Percentiles rank a stretch among this genome's conserved stretches.
Conservation (phyloP, 2,329 filamentous ascomycete genomes). For the Colletotrichum sp. region DNA sequence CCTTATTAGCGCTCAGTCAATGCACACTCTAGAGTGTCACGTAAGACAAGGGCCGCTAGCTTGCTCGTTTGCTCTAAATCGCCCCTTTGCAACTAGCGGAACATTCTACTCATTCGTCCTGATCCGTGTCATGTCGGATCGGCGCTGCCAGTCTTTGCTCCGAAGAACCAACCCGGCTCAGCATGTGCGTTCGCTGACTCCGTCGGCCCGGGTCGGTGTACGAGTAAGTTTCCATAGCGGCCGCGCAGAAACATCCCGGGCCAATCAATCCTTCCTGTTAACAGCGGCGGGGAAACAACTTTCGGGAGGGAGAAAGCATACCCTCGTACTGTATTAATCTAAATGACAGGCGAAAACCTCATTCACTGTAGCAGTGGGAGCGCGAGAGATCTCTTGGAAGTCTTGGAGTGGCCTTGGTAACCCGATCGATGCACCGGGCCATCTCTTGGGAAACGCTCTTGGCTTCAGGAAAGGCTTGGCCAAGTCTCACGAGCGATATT, state of each 20-base stretch:
- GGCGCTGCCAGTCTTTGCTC: background rate
- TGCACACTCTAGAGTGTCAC: background rate
- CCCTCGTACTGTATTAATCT: background rate
- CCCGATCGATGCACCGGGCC: background rate
- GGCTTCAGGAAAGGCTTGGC: background rate
- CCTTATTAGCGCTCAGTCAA: background rate
- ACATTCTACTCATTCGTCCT: background rate
- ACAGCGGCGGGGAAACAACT: background rate
- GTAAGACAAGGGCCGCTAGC: background rate
- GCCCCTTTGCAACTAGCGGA: background rate
- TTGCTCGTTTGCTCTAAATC: background rate
- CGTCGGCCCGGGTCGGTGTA: background rate
- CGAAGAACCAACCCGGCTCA: background rate
- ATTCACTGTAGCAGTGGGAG: background rate
- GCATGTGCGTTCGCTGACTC: background rate
- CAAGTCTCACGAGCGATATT: background rate
- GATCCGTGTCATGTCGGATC: background rate
- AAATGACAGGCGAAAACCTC: background rate
- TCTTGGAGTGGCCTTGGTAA: conserved; percentile 18
- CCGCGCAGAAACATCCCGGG: background rate
- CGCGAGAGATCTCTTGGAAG: conserved; percentile 9
- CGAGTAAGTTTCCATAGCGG: background rate
- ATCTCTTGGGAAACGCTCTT: background rate
- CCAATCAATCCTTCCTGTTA: background rate
- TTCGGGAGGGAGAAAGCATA: background rate